These are phyloP conservation scores for Syzygium aromaticum DNA, from an alignment of 345 rosid genomes.

Conservation along the genomic window DNA sequence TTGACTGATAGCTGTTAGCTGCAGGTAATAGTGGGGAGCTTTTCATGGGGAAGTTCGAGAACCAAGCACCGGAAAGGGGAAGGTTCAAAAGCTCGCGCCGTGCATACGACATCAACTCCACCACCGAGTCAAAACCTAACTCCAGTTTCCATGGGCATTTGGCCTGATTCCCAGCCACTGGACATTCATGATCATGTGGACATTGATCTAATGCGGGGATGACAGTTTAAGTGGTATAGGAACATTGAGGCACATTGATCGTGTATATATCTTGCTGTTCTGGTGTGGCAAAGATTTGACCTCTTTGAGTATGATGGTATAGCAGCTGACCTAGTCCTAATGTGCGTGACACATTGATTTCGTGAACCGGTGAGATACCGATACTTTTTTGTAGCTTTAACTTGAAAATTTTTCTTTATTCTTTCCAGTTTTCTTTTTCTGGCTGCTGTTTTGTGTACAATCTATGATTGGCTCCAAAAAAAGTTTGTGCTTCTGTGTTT, in stretches of 20 bases:
- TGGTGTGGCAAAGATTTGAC: background rate
- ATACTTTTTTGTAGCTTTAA: background rate
- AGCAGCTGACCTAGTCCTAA: conserved; percentile 4
- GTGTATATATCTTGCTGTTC: conserved; percentile 29
- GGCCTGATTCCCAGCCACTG: conserved; percentile 67
- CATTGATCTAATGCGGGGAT: conserved; percentile 93
- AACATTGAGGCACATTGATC: background rate
- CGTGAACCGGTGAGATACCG: background rate
- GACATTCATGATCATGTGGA: conserved; percentile 68
- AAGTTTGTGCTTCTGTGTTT: background rate
- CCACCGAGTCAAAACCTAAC: conserved; percentile 55
- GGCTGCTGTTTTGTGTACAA: background rate
- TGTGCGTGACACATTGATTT: background rate
- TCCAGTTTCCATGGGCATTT: conserved; percentile 47
- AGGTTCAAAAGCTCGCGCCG: conserved; percentile 22
- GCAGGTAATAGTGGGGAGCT: conserved; percentile 95
- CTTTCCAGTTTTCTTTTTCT: background rate
- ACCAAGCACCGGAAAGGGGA: conserved; percentile 60
- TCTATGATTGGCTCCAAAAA: background rate
- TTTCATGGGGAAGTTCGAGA: conserved; percentile 73
- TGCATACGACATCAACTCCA: conserved; percentile 2
- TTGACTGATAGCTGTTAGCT: background rate
- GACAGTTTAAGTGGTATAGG: conserved; percentile 9
- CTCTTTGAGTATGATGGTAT: background rate
- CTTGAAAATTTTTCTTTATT: background rate